Evolutionary conservation across 2,329 filamentous ascomycete genomes (phyloP).

Genomic region (Neurospora sp.): DNA sequence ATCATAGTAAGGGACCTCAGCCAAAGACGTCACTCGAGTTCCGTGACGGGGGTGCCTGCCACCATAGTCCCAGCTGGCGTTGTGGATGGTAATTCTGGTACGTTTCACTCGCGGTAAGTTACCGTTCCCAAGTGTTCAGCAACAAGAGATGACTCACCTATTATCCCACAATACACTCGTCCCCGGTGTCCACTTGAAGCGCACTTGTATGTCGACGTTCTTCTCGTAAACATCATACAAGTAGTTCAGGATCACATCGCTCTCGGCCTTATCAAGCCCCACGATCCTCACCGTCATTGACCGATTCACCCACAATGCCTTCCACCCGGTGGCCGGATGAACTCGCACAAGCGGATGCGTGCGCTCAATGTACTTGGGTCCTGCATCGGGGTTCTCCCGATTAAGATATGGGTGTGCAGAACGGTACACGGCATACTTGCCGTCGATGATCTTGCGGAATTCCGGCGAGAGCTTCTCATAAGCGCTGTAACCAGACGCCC

Average conservation of each 20-base stretch:
- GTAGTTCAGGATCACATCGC: constrained; percentile 56
- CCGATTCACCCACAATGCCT: constrained; percentile 61
- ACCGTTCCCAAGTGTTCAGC: background rate
- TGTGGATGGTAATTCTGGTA: constrained; percentile 58
- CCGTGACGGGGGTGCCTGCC: constrained; percentile 58
- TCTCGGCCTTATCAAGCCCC: constrained; percentile 58
- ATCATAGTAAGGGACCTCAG: constrained; percentile 62
- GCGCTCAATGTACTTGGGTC: constrained; percentile 57
- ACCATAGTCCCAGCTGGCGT: constrained; percentile 65
- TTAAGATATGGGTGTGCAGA: constrained; percentile 60
- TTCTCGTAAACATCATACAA: constrained; percentile 59
- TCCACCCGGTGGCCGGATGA: constrained; percentile 66
- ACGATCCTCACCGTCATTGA: constrained; percentile 60
- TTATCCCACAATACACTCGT: constrained; percentile 66
- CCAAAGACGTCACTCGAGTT: constrained; percentile 59
- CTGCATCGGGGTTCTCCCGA: constrained; percentile 47
- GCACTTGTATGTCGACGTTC: constrained; percentile 61
- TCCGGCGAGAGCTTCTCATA: constrained; percentile 64
- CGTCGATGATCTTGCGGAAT: constrained; percentile 63
- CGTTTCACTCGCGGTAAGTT: background rate
- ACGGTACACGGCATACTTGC: constrained; percentile 51
- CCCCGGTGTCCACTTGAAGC: constrained; percentile 59
- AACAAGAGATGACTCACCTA: constrained; percentile 28
- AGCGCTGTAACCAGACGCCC: constrained; percentile 60
- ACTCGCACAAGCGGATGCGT: constrained; percentile 59